phyloP scores from a whole-genome alignment of 345 rosid species.

The Adansonia digitata region DNA sequence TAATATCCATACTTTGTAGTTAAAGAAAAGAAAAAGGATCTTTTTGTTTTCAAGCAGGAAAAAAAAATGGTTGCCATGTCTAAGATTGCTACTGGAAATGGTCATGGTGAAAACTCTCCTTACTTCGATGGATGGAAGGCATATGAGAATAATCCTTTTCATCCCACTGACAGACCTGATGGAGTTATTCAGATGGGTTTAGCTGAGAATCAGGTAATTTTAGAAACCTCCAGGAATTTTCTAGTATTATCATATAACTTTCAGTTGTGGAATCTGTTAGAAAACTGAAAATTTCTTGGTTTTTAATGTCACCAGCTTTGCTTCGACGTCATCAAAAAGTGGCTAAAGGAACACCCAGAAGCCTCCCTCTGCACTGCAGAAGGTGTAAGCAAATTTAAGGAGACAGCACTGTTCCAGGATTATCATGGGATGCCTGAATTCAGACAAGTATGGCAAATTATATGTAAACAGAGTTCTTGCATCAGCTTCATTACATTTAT shows the following conservation, averaged over 20 bases:
- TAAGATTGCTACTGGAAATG: conserved; percentile 44
- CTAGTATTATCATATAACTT: neutral
- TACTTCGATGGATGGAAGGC: conserved; percentile 90
- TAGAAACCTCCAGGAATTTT: neutral
- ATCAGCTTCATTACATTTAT: neutral
- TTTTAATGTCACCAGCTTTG: conserved; percentile 49
- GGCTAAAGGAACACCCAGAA: conserved; percentile 61
- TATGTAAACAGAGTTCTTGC: neutral
- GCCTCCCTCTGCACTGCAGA: conserved; percentile 70
- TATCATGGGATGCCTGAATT: conserved; percentile 81
- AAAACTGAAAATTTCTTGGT: neutral
- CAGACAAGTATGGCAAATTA: conserved; percentile 51
- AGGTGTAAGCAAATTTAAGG: conserved; percentile 48
- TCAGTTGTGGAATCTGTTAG: neutral
- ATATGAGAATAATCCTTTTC: conserved; percentile 53
- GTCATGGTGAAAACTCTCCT: conserved; percentile 69
- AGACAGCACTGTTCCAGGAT: conserved; percentile 73
- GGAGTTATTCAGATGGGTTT: conserved; percentile 98
- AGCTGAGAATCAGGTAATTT: conserved; percentile 76
- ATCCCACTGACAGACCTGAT: conserved; percentile 46
- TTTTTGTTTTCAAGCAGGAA: neutral
- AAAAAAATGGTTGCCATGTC: conserved; percentile 18
- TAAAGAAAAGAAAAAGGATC: neutral
- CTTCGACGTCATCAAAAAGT: conserved; percentile 59
- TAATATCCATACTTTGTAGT: neutral